Conservation (phyloP, 148 eudicot genomes). For the Cornus florida region DNA sequence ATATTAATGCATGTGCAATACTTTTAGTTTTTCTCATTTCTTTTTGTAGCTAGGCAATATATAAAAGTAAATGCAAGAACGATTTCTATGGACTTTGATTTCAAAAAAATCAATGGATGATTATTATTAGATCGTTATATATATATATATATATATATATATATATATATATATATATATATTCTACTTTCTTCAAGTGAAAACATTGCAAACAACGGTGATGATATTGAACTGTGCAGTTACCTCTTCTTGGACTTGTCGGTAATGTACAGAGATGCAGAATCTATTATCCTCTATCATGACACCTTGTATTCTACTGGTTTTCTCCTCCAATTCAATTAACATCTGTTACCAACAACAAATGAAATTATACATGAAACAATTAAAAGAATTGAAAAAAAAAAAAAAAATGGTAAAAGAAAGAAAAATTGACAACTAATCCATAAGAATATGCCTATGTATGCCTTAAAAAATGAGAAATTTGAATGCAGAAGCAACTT, state of each 20-base stretch:
- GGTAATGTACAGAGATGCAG: slow-evolving; percentile 81
- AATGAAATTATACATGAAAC: not conserved
- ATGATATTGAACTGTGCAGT: not conserved
- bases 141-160: too few species aligned
- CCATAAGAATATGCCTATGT: not conserved
- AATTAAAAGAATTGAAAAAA: not conserved
- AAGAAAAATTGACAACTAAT: not conserved
- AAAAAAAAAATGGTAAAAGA: not conserved
- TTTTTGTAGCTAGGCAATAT: too few species aligned
- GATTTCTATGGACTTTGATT: too few species aligned
- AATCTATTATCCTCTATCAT: slow-evolving; percentile 82
- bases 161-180: too few species aligned
- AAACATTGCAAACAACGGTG: not conserved
- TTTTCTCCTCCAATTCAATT: slow-evolving; percentile 52
- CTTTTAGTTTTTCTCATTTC: too few species aligned
- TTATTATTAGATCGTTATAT: too few species aligned
- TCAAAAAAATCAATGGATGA: too few species aligned
- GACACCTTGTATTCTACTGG: slow-evolving; percentile 46
- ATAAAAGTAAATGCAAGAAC: too few species aligned
- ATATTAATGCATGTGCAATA: not conserved
- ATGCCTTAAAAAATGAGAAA: not conserved
- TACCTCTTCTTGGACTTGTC: slow-evolving; percentile 69
- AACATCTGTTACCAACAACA: slow-evolving; percentile 44
- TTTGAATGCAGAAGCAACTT: too few species aligned
- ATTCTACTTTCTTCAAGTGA: not conserved